Evolutionary conservation across 1,139 yeast genomes (phyloP), one percentile per base, ranked within the genome.

Genomic region (Kodamaea sp.): DNA sequence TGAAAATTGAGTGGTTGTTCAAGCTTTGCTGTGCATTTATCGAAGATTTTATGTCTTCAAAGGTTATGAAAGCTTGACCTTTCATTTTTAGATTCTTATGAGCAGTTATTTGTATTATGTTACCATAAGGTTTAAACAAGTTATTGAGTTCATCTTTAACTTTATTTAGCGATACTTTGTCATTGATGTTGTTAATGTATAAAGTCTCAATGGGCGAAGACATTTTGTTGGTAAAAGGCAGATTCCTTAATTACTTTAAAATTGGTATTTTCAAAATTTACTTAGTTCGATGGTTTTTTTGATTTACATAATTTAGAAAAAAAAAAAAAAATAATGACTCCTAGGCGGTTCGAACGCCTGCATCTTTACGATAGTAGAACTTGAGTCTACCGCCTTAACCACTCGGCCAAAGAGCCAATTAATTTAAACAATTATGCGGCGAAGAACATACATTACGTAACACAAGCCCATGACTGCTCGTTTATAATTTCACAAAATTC

Each of bases 31-130:
- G 53, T 0, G 94, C 94, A 25, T 54, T 52, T 3, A 52, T 45
- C 1, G 94, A 84, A 6, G 65, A 57, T 2, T 64, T 63, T 1
- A 55, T 51, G 15, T 60, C 55, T 3, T 63, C 69, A 46, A 80
- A 81, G 0, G 90, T 82, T 6, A 92, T 71, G 59, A 89, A 92
- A 2, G 96, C 96, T 59, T 89, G 97, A 2, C 96, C 96, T 41
- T 81, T 72, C 74, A 85, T 70, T 42, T 70, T 73, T 24, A 85
- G 53, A 51, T 80, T 82, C 46, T 73, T 73, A 45, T 79, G 81
- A 1, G 89, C 79, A 1, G 78, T 69, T 6, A 88, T 62, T 31
- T 75, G 78, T 8, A 72, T 47, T 1, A 84, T 67, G 0, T 63
- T 55, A 0, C 86, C 84, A 55, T 68, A 78, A 10, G 66, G 55